Conservation (phyloP, 164 flowering plant genomes). For the Tinospora cordifolia region DNA sequence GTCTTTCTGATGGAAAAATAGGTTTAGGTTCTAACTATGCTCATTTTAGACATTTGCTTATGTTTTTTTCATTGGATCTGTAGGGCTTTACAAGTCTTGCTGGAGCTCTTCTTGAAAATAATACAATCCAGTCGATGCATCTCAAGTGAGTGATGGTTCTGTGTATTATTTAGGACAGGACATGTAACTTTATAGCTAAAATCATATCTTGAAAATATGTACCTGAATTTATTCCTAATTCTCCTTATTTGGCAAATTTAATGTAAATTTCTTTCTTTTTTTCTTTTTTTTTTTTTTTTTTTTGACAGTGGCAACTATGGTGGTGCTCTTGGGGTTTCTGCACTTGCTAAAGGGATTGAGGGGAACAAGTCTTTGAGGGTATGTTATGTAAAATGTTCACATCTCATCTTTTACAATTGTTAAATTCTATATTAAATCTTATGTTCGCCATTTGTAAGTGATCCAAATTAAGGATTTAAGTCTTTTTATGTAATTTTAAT, state of each 20-base stretch:
- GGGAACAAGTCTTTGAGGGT: constrained; percentile 89
- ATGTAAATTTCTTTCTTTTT: constrained; percentile 12
- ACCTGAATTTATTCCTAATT: background rate
- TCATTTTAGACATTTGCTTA: too few relatives aligned
- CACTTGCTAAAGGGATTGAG: constrained; percentile 85
- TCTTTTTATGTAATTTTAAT: too few relatives aligned
- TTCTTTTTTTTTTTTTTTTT: constrained; percentile 14
- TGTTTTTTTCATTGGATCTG: constrained; percentile 32
- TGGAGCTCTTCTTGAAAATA: constrained; percentile 80
- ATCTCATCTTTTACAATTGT: background rate
- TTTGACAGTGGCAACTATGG: constrained; percentile 86
- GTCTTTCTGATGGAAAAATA: background rate
- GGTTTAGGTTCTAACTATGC: background rate
- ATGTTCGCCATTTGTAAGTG: too few relatives aligned
- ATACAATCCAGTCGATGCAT: constrained; percentile 47
- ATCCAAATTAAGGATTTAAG: too few relatives aligned
- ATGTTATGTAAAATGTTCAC: constrained; percentile 19
- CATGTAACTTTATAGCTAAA: background rate
- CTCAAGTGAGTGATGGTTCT: constrained; percentile 60
- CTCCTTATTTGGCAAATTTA: constrained; percentile 8
- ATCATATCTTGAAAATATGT: background rate
- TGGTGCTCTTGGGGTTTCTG: constrained; percentile 88
- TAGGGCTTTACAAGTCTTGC: constrained; percentile 95
- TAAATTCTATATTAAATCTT: too few relatives aligned
- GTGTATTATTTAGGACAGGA: background rate